Conservation (phyloP, 2,329 filamentous ascomycete species). For the Coniosporium tulheliwenetii region DNA sequence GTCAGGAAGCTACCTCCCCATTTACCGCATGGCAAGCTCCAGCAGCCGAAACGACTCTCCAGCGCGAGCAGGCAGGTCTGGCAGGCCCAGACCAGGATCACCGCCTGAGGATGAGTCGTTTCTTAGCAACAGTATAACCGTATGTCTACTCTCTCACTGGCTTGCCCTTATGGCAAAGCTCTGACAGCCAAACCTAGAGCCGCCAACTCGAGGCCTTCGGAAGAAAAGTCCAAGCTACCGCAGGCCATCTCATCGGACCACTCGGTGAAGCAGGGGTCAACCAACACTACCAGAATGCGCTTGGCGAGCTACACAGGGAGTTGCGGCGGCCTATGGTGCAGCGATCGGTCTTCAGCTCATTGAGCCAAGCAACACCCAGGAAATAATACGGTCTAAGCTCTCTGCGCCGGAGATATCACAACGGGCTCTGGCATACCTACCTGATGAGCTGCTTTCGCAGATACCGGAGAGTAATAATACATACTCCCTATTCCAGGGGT, state of each 20-base stretch:
- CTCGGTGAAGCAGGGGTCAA: slow-evolving; percentile 34
- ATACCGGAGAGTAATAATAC: slow-evolving; percentile 74
- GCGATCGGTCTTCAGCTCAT: slow-evolving; percentile 67
- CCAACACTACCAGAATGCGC: slow-evolving; percentile 68
- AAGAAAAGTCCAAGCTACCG: slow-evolving; percentile 87
- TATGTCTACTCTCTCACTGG: too few species aligned
- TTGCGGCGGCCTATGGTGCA: slow-evolving; percentile 72
- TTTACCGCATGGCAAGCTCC: background rate
- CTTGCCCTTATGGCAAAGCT: too few species aligned
- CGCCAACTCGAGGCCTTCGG: slow-evolving; percentile 84
- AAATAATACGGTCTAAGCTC: slow-evolving; percentile 81
- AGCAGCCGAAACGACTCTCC: slow-evolving; percentile 2
- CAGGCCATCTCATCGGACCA: slow-evolving; percentile 71
- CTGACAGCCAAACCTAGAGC: slow-evolving; percentile 35
- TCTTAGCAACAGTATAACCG: too few species aligned
- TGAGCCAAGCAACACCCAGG: slow-evolving; percentile 77
- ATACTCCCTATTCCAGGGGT: slow-evolving; percentile 93
- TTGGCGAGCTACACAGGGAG: slow-evolving; percentile 81
- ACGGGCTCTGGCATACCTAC: slow-evolving; percentile 71
- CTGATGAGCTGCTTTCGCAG: slow-evolving; percentile 78
- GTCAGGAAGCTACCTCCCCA: too few species aligned
- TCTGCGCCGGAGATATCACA: slow-evolving; percentile 89
- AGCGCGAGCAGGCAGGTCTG: background rate
- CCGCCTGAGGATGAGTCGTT: too few species aligned
- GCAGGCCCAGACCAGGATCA: too few species aligned